Percentiles rank a stretch among this genome's conserved stretches.
Conservation (phyloP, 2,329 filamentous ascomycete species). For the Penicillium vulpinum region DNA sequence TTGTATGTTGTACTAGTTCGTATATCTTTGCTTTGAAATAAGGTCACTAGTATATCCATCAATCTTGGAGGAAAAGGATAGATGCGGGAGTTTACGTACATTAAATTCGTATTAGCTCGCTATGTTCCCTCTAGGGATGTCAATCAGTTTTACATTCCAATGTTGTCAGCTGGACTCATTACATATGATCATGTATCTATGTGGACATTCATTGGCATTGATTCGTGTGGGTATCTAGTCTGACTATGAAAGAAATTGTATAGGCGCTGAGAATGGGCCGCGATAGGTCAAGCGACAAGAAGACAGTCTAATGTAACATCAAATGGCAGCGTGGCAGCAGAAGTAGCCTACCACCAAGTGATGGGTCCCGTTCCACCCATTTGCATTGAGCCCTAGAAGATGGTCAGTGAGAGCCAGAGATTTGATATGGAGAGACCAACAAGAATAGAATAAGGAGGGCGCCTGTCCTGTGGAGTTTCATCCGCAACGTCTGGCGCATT, state of each 20-base stretch:
- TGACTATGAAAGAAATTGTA: conserved; percentile 17
- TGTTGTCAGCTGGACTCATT: not conserved
- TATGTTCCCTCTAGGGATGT: too few relatives aligned
- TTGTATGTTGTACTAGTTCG: too few relatives aligned
- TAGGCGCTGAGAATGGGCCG: not conserved
- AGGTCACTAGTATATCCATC: too few relatives aligned
- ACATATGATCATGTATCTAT: not conserved
- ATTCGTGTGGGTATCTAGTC: conserved; percentile 27
- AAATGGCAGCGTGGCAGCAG: not conserved
- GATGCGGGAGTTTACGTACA: not conserved
- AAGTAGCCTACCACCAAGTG: conserved; percentile 46
- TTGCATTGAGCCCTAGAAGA: conserved; percentile 47
- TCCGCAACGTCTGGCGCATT: conserved; percentile 66
- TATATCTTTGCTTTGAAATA: not conserved
- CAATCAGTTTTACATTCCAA: too few relatives aligned
- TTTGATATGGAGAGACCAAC: conserved; percentile 26
- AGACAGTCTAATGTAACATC: not conserved
- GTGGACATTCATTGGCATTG: conserved; percentile 7
- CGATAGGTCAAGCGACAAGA: conserved; percentile 1
- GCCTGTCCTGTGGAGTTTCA: conserved; percentile 57
- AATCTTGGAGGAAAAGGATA: not conserved
- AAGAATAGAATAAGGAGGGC: conserved; percentile 54
- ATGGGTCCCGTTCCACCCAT: conserved; percentile 48
- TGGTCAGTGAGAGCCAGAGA: conserved; percentile 11
- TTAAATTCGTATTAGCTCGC: not conserved